phyloP scores from a whole-genome alignment of 2,329 filamentous ascomycete species.

The Xylaria multiplex region DNA sequence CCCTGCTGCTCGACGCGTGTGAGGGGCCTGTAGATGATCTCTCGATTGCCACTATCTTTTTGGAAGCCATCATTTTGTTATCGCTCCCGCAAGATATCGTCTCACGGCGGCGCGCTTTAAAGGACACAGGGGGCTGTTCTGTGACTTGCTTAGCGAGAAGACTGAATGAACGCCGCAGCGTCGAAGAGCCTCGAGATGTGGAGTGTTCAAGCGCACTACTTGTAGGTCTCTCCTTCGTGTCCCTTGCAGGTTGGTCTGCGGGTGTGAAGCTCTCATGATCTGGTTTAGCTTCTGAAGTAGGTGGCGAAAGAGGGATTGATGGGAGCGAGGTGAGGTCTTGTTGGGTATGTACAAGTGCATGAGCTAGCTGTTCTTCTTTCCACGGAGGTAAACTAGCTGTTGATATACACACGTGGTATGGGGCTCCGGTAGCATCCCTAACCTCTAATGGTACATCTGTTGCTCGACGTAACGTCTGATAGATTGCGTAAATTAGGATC shows the following conservation, averaged over 20 bases:
- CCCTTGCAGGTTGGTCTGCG: conserved; percentile 48
- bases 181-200: conserved; percentile 45
- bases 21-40: conserved; percentile 4
- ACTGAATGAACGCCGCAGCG: conserved; percentile 50
- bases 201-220: conserved; percentile 40
- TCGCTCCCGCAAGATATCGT: conserved; percentile 65
- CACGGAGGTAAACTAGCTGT: conserved; percentile 58
- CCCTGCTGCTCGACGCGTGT: conserved; percentile 17
- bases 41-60: conserved; percentile 4
- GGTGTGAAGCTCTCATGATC: conserved; percentile 66
- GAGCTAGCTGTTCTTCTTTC: conserved; percentile 50
- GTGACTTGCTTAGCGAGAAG: conserved; percentile 42
- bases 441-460: conserved; percentile 71
- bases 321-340: conserved; percentile 41
- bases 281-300: conserved; percentile 58
- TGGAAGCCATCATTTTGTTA: conserved; percentile 58
- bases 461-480: conserved; percentile 76
- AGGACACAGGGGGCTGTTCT: conserved; percentile 7
- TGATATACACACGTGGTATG: conserved; percentile 65
- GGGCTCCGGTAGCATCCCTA: conserved; percentile 62
- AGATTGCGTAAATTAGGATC: conserved; percentile 77
- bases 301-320: conserved; percentile 24
- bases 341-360: conserved; percentile 46
- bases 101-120: conserved; percentile 56
- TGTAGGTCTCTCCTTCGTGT: conserved; percentile 17